Evolutionary conservation across 2,329 filamentous ascomycete species (phyloP).

Genomic region (Aspergillus terreus): DNA sequence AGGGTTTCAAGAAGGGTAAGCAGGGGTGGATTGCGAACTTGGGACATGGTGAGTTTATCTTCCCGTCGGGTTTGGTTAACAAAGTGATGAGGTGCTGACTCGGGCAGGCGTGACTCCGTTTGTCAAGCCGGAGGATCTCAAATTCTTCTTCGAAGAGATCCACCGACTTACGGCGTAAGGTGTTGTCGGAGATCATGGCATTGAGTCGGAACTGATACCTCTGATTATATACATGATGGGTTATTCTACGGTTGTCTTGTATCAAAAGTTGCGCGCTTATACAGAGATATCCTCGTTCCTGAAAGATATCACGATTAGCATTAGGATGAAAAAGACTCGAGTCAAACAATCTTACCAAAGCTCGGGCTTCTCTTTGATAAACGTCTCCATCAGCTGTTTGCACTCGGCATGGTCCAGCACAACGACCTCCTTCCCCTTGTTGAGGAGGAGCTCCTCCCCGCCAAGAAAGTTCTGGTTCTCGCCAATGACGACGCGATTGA

Average conservation of each 20-base stretch:
- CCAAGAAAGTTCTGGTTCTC: constrained; percentile 74
- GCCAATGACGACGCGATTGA: constrained; percentile 69
- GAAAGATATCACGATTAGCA: constrained; percentile 4
- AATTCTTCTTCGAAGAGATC: constrained; percentile 90
- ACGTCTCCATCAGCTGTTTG: constrained; percentile 65
- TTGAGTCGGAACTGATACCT: neutral
- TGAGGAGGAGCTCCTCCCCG: constrained; percentile 66
- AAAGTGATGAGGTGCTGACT: constrained; percentile 17
- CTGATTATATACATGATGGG: constrained; percentile 6
- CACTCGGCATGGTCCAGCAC: constrained; percentile 65
- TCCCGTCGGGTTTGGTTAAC: neutral
- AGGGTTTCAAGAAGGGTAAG: constrained; percentile 77
- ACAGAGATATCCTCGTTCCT: constrained; percentile 61
- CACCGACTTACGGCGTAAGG: constrained; percentile 53
- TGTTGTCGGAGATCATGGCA: neutral
- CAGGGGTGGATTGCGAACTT: constrained; percentile 97
- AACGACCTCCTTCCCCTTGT: constrained; percentile 68
- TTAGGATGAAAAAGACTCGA: constrained; percentile 2
- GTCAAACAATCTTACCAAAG: constrained; percentile 56
- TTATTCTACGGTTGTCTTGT: too few relatives aligned
- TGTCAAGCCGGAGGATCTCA: constrained; percentile 88
- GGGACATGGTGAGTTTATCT: constrained; percentile 69
- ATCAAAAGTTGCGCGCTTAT: constrained; percentile 23
- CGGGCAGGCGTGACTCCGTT: constrained; percentile 80
- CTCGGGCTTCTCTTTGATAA: constrained; percentile 68